These are phyloP conservation scores for Skeletonema menzelii DNA, from an alignment of 108 stramenopile species.

Conservation along the genomic window DNA sequence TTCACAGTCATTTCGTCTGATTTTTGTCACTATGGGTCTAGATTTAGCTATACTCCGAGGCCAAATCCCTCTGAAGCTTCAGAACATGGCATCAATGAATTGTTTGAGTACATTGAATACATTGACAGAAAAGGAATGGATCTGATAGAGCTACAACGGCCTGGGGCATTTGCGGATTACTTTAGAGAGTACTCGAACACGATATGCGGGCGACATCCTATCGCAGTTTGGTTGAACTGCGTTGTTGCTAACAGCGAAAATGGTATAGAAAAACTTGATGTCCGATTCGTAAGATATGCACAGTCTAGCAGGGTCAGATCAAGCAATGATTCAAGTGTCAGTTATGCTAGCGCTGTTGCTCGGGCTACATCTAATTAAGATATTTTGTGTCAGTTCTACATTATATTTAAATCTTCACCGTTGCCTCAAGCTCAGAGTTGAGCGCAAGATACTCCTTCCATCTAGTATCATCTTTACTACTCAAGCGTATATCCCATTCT, in stretches of 20 bases:
- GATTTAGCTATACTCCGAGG: slow-evolving; percentile 43
- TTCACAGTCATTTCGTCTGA: slow-evolving; percentile 74
- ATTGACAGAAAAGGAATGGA: slow-evolving; percentile 81
- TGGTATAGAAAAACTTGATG: slow-evolving; percentile 20
- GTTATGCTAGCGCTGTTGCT: slow-evolving; percentile 85
- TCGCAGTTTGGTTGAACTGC: slow-evolving; percentile 77
- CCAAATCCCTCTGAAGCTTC: slow-evolving; percentile 16
- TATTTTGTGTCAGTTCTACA: background rate
- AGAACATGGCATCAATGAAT: slow-evolving; percentile 23
- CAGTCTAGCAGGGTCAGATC: slow-evolving; percentile 62
- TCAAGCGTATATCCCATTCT: slow-evolving; percentile 32
- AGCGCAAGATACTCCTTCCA: slow-evolving; percentile 22
- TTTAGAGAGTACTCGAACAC: slow-evolving; percentile 76
- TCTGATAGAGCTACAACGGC: slow-evolving; percentile 68
- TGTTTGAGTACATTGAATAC: slow-evolving; percentile 61
- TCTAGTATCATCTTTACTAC: slow-evolving; percentile 26
- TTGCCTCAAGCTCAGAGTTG: slow-evolving; percentile 10
- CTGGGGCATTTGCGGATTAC: slow-evolving; percentile 87
- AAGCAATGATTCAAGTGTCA: slow-evolving; percentile 74
- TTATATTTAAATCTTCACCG: background rate
- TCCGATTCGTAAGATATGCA: slow-evolving; percentile 82
- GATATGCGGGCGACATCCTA: slow-evolving; percentile 85
- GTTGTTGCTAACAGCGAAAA: slow-evolving; percentile 13
- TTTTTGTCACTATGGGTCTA: slow-evolving; percentile 75
- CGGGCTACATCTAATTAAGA: slow-evolving; percentile 6